phyloP scores from a whole-genome alignment of 1,284 basidiomycete genomes.

The Paramarasmius palmivorus region DNA sequence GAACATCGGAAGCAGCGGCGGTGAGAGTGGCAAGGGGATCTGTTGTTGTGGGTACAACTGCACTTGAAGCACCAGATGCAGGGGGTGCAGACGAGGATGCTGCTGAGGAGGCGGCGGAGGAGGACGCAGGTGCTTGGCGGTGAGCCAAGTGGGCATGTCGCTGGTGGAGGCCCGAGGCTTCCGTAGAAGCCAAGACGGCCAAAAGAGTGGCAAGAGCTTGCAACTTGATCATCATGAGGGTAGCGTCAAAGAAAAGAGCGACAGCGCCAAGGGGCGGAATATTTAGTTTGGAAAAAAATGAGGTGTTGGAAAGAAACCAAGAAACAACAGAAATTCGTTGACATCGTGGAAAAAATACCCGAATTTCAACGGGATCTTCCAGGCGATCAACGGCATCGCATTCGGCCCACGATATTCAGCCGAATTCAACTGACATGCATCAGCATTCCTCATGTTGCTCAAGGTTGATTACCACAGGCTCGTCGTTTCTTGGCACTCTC shows the following conservation, averaged over 20 bases:
- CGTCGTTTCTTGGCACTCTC: too few relatives aligned
- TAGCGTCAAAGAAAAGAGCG: conserved; percentile 18
- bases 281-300: conserved; percentile 7
- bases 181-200: conserved; percentile 33
- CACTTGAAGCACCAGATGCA: conserved; percentile 16
- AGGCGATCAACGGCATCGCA: background rate
- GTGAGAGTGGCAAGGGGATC: conserved; percentile 23
- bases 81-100: conserved; percentile 18
- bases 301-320: background rate
- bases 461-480: too few relatives aligned
- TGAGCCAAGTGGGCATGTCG: conserved; percentile 17
- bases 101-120: conserved; percentile 20
- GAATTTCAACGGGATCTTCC: too few relatives aligned
- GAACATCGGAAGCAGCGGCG: conserved; percentile 30
- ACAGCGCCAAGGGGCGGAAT: conserved; percentile 15
- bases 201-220: conserved; percentile 44
- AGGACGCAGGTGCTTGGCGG: conserved; percentile 24
- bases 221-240: conserved; percentile 46
- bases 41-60: conserved; percentile 23
- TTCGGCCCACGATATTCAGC: conserved; percentile 1
- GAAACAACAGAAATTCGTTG: background rate
- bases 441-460: too few relatives aligned
- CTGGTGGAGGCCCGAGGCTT: conserved; percentile 26
- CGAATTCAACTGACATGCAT: too few relatives aligned
- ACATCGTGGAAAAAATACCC: background rate